Percentiles rank a stretch among this genome's conserved stretches.
Evolutionary conservation across 2,329 filamentous ascomycete species (phyloP).

Genomic region (Alternaria triticimaculans): DNA sequence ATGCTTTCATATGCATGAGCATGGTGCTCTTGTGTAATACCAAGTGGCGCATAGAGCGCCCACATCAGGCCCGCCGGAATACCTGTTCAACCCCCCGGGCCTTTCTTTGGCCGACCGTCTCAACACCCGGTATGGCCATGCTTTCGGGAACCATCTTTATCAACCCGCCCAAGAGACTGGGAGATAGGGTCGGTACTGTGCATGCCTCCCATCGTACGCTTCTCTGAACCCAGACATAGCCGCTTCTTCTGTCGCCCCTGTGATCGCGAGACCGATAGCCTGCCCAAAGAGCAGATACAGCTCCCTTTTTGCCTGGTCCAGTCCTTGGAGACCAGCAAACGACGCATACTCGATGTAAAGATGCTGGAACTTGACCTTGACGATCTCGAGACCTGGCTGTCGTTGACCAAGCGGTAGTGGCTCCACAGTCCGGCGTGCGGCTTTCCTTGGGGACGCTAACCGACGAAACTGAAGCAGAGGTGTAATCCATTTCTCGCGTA

Average conservation of each 20-base stretch:
- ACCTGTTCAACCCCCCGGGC: background rate
- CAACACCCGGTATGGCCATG: background rate
- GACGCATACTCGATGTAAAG: background rate
- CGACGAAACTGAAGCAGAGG: constrained; percentile 41
- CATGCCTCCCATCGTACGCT: constrained; percentile 28
- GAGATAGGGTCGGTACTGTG: constrained; percentile 14
- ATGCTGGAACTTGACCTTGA: constrained; percentile 17
- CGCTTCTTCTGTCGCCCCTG: constrained; percentile 33
- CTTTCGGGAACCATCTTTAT: background rate
- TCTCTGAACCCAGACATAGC: constrained; percentile 36
- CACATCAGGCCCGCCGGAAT: background rate
- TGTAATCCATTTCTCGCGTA: constrained; percentile 32
- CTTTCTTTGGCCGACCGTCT: background rate
- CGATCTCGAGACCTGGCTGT: constrained; percentile 6
- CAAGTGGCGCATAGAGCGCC: background rate
- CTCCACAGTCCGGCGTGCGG: background rate
- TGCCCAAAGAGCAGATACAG: constrained; percentile 38
- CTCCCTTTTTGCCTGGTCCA: constrained; percentile 18
- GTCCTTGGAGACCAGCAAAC: background rate
- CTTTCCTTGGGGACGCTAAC: constrained; percentile 1
- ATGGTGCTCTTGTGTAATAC: background rate
- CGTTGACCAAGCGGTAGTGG: background rate
- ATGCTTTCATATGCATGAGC: background rate
- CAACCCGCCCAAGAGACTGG: background rate
- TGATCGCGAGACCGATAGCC: constrained; percentile 33